phyloP scores from a whole-genome alignment of 2,329 filamentous ascomycete species.

The Fusarium duplospermum region DNA sequence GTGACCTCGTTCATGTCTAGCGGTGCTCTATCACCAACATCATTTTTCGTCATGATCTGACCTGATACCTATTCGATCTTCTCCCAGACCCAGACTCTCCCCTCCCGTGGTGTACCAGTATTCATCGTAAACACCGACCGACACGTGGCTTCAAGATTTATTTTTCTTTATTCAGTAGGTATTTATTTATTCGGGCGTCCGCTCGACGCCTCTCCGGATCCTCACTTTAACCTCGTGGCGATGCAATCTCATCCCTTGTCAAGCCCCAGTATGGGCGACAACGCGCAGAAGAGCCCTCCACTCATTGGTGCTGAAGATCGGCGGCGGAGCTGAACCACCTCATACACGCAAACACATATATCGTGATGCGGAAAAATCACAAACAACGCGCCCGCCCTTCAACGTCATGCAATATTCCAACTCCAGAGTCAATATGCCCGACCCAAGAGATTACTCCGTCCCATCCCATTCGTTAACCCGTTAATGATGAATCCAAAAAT shows the following conservation, averaged over 20 bases:
- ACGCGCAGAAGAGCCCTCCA: conserved; percentile 59
- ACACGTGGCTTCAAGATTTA: conserved; percentile 36
- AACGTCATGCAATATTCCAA: conserved; percentile 50
- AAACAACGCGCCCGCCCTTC: conserved; percentile 54
- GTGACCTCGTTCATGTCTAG: conserved; percentile 20
- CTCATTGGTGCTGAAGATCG: conserved; percentile 76
- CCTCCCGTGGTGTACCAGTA: background rate
- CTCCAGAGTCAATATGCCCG: conserved; percentile 47
- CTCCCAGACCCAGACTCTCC: background rate
- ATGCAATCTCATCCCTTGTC: conserved; percentile 54
- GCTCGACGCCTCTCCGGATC: conserved; percentile 72
- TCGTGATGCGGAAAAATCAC: conserved; percentile 64
- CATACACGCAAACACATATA: conserved; percentile 55
- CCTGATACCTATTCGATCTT: background rate
- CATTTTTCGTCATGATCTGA: background rate
- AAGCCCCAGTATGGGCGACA: conserved; percentile 34
- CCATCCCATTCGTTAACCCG: conserved; percentile 40
- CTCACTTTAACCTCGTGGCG: conserved; percentile 80
- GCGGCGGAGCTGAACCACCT: conserved; percentile 72
- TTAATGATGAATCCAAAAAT: conserved; percentile 44
- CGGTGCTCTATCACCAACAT: conserved; percentile 14
- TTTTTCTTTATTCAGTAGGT: conserved; percentile 48
- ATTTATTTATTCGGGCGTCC: conserved; percentile 60
- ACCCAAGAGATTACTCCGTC: conserved; percentile 44
- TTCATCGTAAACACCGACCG: conserved; percentile 13